Conservation (phyloP, 345 rosid genomes). For the Melaleuca quinquenervia region DNA sequence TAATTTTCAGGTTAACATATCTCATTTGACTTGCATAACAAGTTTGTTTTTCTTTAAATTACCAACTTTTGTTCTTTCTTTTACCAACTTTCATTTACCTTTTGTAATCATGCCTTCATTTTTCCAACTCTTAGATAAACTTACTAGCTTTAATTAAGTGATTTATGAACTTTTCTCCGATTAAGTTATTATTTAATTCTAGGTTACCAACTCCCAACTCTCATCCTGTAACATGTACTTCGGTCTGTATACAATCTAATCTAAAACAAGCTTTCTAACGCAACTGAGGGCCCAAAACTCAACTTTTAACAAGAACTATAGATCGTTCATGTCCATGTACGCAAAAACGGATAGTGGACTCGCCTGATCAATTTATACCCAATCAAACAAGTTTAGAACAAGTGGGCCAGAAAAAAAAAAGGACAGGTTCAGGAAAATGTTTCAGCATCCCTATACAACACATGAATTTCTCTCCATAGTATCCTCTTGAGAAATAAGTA, state of each 20-base stretch:
- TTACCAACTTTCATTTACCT: background rate
- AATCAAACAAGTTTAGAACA: background rate
- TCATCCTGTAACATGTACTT: background rate
- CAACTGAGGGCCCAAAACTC: background rate
- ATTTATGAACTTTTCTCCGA: background rate
- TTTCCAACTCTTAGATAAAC: background rate
- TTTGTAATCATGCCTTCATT: background rate
- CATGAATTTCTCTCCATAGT: background rate
- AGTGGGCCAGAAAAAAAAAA: background rate
- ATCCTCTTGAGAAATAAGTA: background rate
- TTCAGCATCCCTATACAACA: background rate
- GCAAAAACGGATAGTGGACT: background rate
- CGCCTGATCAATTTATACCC: background rate
- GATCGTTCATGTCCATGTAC: background rate
- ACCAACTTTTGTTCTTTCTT: background rate
- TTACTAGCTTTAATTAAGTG: background rate
- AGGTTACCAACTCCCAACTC: background rate
- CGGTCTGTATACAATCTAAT: background rate
- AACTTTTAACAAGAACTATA: background rate
- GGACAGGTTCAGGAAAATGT: background rate
- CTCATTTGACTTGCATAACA: background rate
- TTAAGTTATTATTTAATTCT: background rate
- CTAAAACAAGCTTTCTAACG: background rate
- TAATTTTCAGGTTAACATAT: background rate
- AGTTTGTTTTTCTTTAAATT: background rate